Evolutionary conservation across 495 filamentous ascomycete genomes (phyloP).

Genomic region (Hypoxylon rickii): DNA sequence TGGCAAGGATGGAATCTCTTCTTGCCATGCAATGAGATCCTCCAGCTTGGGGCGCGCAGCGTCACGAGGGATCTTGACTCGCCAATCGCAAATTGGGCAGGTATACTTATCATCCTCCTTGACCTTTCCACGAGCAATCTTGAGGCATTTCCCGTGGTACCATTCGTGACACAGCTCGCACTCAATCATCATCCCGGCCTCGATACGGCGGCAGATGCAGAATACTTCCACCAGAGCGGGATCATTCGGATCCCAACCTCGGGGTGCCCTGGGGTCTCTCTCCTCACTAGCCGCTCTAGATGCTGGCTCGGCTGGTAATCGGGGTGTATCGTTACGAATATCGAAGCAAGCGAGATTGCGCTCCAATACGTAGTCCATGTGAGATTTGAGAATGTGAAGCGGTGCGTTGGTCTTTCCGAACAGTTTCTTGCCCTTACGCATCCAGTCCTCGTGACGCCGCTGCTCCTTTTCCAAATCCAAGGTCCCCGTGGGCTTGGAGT

Average conservation of each 20-base stretch:
- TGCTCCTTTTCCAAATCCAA: conserved; percentile 94
- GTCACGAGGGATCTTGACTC: conserved; percentile 97
- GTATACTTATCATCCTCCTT: conserved; percentile 99
- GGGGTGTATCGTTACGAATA: conserved; percentile 78
- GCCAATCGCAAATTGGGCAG: conserved; percentile 97
- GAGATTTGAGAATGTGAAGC: conserved; percentile 86
- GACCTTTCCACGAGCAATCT: conserved; percentile 95
- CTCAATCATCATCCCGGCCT: conserved; percentile 99
- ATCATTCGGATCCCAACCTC: conserved; percentile 52
- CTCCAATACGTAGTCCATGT: conserved; percentile 91
- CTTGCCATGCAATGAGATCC: conserved; percentile 85
- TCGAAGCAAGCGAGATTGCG: conserved; percentile 92
- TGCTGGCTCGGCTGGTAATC: conserved; percentile 87
- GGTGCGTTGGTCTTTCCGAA: conserved; percentile 99
- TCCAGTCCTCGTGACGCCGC: conserved; percentile 98
- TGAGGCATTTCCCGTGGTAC: conserved; percentile 98
- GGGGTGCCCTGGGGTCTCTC: conserved; percentile 53
- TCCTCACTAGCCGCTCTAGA: conserved; percentile 81
- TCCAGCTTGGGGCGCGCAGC: conserved; percentile 95
- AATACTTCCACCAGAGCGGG: conserved; percentile 77
- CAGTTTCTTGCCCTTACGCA: conserved; percentile 96
- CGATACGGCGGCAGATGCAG: conserved; percentile 90
- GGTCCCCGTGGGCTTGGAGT: conserved; percentile 88
- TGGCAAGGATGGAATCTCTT: conserved; percentile 78
- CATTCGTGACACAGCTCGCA: conserved; percentile 98